phyloP scores from a whole-genome alignment of 1,284 basidiomycete genomes.

The Austropuccinia psidii region DNA sequence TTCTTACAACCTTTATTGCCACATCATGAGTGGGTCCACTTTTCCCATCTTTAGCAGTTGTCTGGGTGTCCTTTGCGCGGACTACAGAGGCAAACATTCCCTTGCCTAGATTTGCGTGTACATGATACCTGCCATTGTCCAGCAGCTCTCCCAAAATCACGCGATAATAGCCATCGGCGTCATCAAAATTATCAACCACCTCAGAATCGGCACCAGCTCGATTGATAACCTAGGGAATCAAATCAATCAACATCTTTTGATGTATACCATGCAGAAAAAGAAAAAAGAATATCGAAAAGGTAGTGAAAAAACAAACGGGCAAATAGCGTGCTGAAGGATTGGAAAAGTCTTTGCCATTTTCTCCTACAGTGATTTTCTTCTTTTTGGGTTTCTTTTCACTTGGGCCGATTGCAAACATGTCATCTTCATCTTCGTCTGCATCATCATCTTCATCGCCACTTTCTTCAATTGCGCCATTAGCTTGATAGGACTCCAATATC shows the following conservation, averaged over 20 bases:
- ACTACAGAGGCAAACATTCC: conserved; percentile 99
- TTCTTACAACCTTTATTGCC: conserved; percentile 93
- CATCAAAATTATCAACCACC: conserved; percentile 56
- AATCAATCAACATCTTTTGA: not conserved
- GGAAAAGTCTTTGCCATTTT: conserved; percentile 3
- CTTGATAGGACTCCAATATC: conserved; percentile 49
- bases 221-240: conserved; percentile 34
- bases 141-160: conserved; percentile 89
- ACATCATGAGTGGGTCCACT: conserved; percentile 61
- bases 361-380: conserved; percentile 52
- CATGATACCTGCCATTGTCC: conserved; percentile 86
- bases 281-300: no score
- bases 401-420: conserved; percentile 70
- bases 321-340: conserved; percentile 36
- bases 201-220: conserved; percentile 38
- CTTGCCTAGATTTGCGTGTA: conserved; percentile 86
- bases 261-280: not conserved
- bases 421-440: conserved; percentile 65
- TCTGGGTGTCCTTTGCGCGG: conserved; percentile 50
- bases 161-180: conserved; percentile 90
- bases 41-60: conserved; percentile 49
- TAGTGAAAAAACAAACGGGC: conserved; percentile 22
- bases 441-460: conserved; percentile 58
- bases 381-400: conserved; percentile 55
- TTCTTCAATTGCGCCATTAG: conserved; percentile 57